Conservation (phyloP, 164 flowering plant genomes). For the Stephania yunnanensis region DNA sequence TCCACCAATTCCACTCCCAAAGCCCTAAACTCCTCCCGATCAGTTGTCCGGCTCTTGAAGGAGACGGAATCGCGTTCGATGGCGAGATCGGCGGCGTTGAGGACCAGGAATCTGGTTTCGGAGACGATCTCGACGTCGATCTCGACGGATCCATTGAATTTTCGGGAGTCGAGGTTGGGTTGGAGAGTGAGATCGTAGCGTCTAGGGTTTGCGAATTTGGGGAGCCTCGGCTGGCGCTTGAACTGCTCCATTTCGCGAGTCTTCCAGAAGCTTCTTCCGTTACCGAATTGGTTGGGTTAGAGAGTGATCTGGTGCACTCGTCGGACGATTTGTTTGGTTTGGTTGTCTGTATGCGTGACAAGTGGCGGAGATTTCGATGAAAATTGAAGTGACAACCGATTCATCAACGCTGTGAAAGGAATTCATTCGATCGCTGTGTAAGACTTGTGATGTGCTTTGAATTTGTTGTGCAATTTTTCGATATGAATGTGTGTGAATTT, state of each 20-base stretch:
- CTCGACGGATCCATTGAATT: conserved; percentile 46
- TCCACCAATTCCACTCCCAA: conserved; percentile 31
- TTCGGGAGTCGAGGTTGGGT: conserved; percentile 54
- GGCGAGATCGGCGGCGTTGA: conserved; percentile 52
- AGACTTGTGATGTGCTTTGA: too few relatives aligned
- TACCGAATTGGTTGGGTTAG: neutral
- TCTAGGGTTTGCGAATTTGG: conserved; percentile 52
- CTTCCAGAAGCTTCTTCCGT: neutral
- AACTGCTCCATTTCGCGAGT: conserved; percentile 29
- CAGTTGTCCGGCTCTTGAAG: conserved; percentile 17
- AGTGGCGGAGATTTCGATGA: too few relatives aligned
- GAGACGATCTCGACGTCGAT: conserved; percentile 33
- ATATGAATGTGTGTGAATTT: too few relatives aligned
- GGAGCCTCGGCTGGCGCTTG: conserved; percentile 50
- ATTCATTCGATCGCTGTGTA: too few relatives aligned
- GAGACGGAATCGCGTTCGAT: conserved; percentile 22
- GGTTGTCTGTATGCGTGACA: too few relatives aligned
- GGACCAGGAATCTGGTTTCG: conserved; percentile 50
- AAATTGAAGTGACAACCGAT: too few relatives aligned
- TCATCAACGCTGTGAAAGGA: too few relatives aligned
- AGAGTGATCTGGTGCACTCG: neutral
- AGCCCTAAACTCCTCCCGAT: conserved; percentile 27
- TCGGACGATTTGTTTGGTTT: neutral
- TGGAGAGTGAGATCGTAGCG: conserved; percentile 54
- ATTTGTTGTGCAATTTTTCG: too few relatives aligned